Evolutionary conservation across 176 grass and related monocot genomes (phyloP), one percentile per base, ranked within the genome.

Genomic region (Aegilops umbellulata): DNA sequence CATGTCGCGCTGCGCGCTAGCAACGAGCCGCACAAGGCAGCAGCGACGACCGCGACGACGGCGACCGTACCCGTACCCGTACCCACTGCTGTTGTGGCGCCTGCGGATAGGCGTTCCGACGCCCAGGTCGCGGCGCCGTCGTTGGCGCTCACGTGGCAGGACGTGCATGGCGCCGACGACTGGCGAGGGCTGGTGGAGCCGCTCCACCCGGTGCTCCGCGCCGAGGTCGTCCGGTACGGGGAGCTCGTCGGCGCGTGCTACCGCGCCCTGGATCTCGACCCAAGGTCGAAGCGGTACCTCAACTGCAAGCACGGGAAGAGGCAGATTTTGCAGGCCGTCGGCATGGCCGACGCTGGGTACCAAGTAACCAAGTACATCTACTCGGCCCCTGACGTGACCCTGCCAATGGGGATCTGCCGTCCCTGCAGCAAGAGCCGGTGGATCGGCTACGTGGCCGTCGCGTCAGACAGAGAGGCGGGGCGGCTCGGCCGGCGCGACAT

Each of bases 361-460:
- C 34, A 26, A 3, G 78, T 97, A 24, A 97, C 94, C 26, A 97
- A 84, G 85, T 97, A 97, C 84, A 84, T 97, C 74, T 97, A 93
- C 34, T 79, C 87, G 0, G 90, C 89, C 5, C 85, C 94, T 2
- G 91, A 88, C 49, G 81, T 91, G 30, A 67, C 76, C 20, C 51
- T 89, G n/a, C 89, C 82, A 29, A 47, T 46, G 36, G 82, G 84
- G 20, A 20, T 16, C 27, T 76, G 47, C 25, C 78, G 84, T 36
- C 67, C 71, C 55, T 22, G 69, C 69, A 5, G 61, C 60, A 82
- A 60, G 32, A 90, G 85, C 81, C 82, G 91, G 49, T 97, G 94
- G 94, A 97, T 97, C 84, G 94, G 94, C 10, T 96, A 96, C 76
- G 87, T 90, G 7, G 89, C 94, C 15, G 87, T 96, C 29, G 35